Base-by-base conservation (phyloP, 345 rosid species). In the Aegle marmelos region DNA sequence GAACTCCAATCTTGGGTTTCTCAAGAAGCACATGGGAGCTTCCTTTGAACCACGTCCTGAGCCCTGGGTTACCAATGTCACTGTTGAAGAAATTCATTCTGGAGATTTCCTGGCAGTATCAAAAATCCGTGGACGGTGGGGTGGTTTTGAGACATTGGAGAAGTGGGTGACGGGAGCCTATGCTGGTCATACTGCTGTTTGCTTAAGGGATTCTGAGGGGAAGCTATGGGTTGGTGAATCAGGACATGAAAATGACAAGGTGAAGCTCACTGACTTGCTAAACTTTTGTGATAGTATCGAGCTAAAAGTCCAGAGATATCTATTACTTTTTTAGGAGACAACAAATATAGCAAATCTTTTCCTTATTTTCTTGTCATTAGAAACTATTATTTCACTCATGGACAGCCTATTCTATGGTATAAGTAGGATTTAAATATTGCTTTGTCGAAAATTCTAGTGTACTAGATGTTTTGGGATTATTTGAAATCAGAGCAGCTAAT, bases 131-230 rank as follows among this genome's bases (percentile, higher is more conserved):
- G 97, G 94, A 28, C 85, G 95, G 50, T 93, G 95, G 97, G 97
- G 95, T 83, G 99, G 98, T 69, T 96, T 96, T 84, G 98, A 96
- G 89, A 96, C 98, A 41, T 81, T 96, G 56, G 98, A 96, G 91
- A 96, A 96, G 88, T 94, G 99, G 99, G 99, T 96, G 37, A 96
- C 95, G 67, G 99, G 99, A 79, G 86, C 99, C 34, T 96, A 92
- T 87, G 99, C 98, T 82, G 98, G 99, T 68, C 99, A 94, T 82
- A 72, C 89, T 78, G 98, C 99, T 85, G 84, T 96, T 80, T 94
- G 95, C 81, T 82, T 96, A 31, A 90, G 84, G 89, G 99, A 96
- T 85, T 87, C 94, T 70, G 90, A 92, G 79, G 99, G 99, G 76
- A 94, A 91, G 84, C 81, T 96, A 7, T 96, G 99, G 98, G 91